A percentile compares a stretch with the other conserved stretches of the same genome.
These are phyloP conservation scores for Aspergillus panamensis DNA, from an alignment of 495 filamentous ascomycete genomes.

Conservation along the genomic window DNA sequence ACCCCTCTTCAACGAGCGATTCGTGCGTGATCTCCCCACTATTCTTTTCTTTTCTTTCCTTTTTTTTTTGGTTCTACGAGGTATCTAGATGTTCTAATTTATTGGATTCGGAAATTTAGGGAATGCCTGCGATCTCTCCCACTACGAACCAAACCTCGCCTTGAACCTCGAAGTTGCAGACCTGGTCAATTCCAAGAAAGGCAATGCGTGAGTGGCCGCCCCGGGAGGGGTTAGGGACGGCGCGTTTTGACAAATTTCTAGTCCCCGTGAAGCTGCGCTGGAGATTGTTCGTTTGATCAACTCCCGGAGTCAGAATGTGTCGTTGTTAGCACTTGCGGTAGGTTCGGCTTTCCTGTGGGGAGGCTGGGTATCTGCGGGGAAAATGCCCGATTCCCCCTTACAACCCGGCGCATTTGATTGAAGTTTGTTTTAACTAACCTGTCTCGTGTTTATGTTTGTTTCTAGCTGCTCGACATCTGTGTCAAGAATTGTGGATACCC, in stretches of 20 bases:
- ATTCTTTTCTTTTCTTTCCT: not conserved
- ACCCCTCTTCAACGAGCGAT: constrained; percentile 93
- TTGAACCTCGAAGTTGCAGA: constrained; percentile 95
- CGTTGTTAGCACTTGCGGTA: constrained; percentile 77
- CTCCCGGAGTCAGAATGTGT: constrained; percentile 91
- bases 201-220: constrained; percentile 64
- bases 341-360: too few relatives aligned
- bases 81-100: constrained; percentile 3
- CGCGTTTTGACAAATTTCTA: constrained; percentile 29
- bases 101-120: constrained; percentile 40
- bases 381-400: not conserved
- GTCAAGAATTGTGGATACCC: constrained; percentile 99
- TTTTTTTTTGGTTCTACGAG: not conserved
- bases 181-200: constrained; percentile 96
- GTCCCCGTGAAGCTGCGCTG: constrained; percentile 89
- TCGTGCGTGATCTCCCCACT: constrained; percentile 42
- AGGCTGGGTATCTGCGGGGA: not conserved
- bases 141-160: constrained; percentile 96
- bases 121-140: constrained; percentile 90
- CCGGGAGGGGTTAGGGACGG: not conserved
- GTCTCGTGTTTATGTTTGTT: too few relatives aligned
- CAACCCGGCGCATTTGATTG: not conserved
- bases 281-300: constrained; percentile 94
- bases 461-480: constrained; percentile 87
- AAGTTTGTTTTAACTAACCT: not conserved